Percentiles rank a stretch among this genome's conserved stretches.
Conservation (phyloP, 2,329 filamentous ascomycete genomes). For the Trichoderma afroharzianum region DNA sequence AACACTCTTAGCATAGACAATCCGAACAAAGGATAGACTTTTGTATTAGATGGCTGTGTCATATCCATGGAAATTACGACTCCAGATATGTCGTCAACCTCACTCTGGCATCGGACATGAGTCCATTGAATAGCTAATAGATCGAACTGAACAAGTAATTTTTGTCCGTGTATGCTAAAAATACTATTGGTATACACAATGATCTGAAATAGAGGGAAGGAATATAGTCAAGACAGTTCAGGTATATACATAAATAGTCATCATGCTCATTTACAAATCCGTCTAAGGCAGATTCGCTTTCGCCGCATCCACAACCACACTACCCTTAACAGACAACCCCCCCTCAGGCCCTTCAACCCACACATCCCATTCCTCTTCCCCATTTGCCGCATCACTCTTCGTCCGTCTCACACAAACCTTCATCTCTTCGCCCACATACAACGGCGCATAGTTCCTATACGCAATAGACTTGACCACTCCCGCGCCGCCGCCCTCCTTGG, state of each 20-base stretch:
- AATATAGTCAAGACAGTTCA: neutral
- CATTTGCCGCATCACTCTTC: conserved; percentile 39
- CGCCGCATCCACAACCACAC: conserved; percentile 23
- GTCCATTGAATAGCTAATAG: neutral
- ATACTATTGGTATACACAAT: neutral
- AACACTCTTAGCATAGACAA: neutral
- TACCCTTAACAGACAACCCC: conserved; percentile 61
- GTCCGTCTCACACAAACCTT: conserved; percentile 61
- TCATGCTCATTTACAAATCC: neutral
- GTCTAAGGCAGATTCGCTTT: neutral
- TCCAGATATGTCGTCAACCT: neutral
- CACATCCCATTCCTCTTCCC: conserved; percentile 52
- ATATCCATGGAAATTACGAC: neutral
- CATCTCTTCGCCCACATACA: conserved; percentile 72
- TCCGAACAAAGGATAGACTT: neutral
- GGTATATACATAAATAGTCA: neutral
- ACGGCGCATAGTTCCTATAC: conserved; percentile 77
- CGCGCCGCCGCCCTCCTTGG: neutral
- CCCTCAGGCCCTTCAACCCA: conserved; percentile 63
- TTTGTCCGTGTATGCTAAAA: neutral
- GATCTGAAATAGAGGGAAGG: neutral
- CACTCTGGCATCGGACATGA: neutral
- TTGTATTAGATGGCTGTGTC: neutral
- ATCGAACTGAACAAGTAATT: neutral
- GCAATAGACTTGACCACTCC: conserved; percentile 47